Evolutionary conservation across 2,329 filamentous ascomycete genomes (phyloP), one percentile per base, ranked within the genome.

Genomic region (Fusarium burgessii): DNA sequence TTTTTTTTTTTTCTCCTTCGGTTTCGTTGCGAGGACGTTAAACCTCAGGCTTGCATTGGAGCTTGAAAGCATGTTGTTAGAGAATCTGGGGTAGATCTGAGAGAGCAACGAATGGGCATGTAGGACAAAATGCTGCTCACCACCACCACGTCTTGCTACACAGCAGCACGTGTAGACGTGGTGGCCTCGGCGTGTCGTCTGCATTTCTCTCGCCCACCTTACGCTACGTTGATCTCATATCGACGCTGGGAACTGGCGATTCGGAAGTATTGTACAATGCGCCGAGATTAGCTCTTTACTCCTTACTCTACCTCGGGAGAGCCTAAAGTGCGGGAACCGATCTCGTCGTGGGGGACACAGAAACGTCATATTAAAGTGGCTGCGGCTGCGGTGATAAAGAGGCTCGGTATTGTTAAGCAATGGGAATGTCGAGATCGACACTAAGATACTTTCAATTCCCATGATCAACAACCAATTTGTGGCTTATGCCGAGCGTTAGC

Each of bases 371-470:
- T 29, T 52, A 43, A 72, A 42, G 58, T 40, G 46, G 41, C 17
- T 32, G 38, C 41, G 41, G 49, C 25, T 45, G 33, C n/a, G 27
- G 29, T 49, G 51, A 23, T 23, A 45, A 38, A 62, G 27, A 32
- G 42, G 27, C n/a, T n/a, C 35, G 29, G 23, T 27, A 36, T 52
- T 47, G 32, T 52, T 40, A 50, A 45, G 60, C 50, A 58, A 74
- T 71, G 72, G 64, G 63, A 73, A 67, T 66, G 49, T 68, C 55
- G 23, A 20, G 57, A 58, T 72, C 58, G 65, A 46, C 62, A 62
- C 57, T 20, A 45, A 60, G 47, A 58, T 29, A 33, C 45, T 36
- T 43, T 42, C 25, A 58, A 74, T 72, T 55, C 66, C 55, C 62
- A 70, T 70, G n/a, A 14, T 13, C 18, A 9, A 40, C n/a, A 40